A percentile compares a stretch with the other conserved stretches of the same genome.
Conservation (phyloP, 2,329 filamentous ascomycete genomes). For the Didymella lethalis region DNA sequence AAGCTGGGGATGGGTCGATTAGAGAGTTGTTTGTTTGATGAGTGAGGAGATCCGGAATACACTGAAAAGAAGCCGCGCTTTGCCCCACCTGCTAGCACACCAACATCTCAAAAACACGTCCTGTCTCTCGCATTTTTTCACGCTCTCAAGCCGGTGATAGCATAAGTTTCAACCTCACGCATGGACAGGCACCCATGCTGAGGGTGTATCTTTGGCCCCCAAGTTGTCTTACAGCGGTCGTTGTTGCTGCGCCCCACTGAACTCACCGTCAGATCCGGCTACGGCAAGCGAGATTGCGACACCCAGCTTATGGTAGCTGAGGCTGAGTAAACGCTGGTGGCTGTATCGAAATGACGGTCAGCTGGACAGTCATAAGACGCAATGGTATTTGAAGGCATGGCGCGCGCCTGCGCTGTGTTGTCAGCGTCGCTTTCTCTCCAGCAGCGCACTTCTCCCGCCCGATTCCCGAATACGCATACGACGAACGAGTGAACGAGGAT, state of each 20-base stretch:
- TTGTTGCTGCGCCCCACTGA: constrained; percentile 18
- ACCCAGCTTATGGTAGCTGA: constrained; percentile 9
- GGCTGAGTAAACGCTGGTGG: constrained; percentile 15
- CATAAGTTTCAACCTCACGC: too few relatives aligned
- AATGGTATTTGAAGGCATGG: constrained; percentile 1
- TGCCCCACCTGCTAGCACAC: too few relatives aligned
- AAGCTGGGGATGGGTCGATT: too few relatives aligned
- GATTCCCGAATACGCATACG: constrained; percentile 5
- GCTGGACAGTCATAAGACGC: not conserved
- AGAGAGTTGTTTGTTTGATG: too few relatives aligned
- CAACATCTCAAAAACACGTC: too few relatives aligned
- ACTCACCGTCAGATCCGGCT: constrained; percentile 10
- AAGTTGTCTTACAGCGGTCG: not conserved
- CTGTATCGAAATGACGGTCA: constrained; percentile 14
- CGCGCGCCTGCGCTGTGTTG: not conserved
- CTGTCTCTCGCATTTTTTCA: too few relatives aligned
- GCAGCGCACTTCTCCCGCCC: not conserved
- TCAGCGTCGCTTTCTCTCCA: too few relatives aligned
- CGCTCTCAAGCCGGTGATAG: too few relatives aligned
- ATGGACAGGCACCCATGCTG: not conserved
- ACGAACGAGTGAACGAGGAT: constrained; percentile 5
- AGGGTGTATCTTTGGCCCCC: not conserved
- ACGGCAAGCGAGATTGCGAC: constrained; percentile 17
- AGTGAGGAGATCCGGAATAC: too few relatives aligned
- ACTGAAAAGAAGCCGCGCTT: too few relatives aligned